A percentile compares a stretch with the other conserved stretches of the same genome.
These are phyloP conservation scores for Ochetophila trinervis DNA, from an alignment of 306 rosid species.

Conservation along the genomic window DNA sequence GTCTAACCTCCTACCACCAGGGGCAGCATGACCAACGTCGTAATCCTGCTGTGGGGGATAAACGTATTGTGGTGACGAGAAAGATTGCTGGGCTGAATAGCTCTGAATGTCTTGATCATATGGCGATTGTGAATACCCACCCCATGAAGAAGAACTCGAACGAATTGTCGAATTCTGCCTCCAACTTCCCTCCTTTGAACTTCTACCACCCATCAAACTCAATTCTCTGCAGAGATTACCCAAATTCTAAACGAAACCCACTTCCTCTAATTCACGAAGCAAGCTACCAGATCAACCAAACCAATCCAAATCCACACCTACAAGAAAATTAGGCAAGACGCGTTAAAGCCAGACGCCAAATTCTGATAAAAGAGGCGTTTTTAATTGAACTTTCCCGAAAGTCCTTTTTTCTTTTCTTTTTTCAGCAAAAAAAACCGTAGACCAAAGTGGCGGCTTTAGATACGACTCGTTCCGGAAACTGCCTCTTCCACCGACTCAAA, in stretches of 20 bases:
- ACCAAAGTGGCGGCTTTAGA: conserved; percentile 5
- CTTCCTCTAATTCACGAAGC: conserved; percentile 23
- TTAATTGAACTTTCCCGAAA: background rate
- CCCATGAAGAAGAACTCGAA: conserved; percentile 38
- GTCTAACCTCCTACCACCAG: conserved; percentile 41
- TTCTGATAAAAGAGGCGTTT: too few relatives aligned
- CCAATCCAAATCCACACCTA: conserved; percentile 8
- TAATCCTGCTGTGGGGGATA: conserved; percentile 15
- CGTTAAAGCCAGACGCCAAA: conserved; percentile 4
- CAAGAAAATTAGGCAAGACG: conserved; percentile 1
- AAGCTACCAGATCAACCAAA: conserved; percentile 17
- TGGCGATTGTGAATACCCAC: conserved; percentile 24
- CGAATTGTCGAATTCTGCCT: conserved; percentile 45
- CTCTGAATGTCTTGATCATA: conserved; percentile 43
- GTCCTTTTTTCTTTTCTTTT: too few relatives aligned
- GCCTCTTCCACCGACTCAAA: conserved; percentile 37
- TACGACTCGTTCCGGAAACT: conserved; percentile 24
- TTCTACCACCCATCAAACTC: conserved; percentile 70
- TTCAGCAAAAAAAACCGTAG: background rate
- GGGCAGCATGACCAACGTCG: conserved; percentile 5
- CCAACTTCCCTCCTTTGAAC: conserved; percentile 53
- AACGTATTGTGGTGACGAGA: background rate
- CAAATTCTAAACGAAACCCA: conserved; percentile 24
- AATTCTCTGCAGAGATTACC: conserved; percentile 9
- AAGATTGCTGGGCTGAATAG: conserved; percentile 44